A percentile compares a stretch with the other conserved stretches of the same genome.
phyloP scores from a whole-genome alignment of 2,329 filamentous ascomycete species.

The Pseudogymnoascus sp. region DNA sequence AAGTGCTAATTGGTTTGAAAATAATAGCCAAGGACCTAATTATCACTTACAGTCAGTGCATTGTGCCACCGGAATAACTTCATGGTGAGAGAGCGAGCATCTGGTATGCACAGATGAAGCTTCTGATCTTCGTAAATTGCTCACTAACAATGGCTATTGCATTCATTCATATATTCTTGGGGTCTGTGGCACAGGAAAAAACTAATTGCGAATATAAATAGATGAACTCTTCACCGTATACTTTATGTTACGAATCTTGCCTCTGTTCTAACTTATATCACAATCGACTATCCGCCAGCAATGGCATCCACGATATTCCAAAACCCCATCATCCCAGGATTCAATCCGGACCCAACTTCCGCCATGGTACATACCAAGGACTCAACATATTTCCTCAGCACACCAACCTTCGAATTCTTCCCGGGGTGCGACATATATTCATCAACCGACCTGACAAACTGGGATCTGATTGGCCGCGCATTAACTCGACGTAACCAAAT shows the following conservation, averaged over 20 bases:
- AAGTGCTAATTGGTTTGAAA: background rate
- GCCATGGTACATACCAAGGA: background rate
- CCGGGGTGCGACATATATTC: background rate
- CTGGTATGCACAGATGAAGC: background rate
- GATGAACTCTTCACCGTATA: background rate
- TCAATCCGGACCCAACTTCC: background rate
- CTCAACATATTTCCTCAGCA: background rate
- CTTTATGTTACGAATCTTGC: background rate
- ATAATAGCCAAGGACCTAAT: background rate
- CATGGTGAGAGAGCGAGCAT: background rate
- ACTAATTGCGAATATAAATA: background rate
- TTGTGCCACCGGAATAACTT: background rate
- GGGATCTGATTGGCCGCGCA: background rate
- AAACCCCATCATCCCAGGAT: background rate
- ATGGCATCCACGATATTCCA: background rate
- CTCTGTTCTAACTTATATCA: background rate
- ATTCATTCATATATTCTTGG: background rate
- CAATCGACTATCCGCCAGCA: background rate
- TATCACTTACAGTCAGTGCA: background rate
- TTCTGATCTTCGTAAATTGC: background rate
- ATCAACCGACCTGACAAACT: background rate
- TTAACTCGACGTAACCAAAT: background rate
- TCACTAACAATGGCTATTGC: background rate
- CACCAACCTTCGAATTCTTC: background rate
- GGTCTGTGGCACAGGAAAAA: background rate